A percentile compares a stretch with the other conserved stretches of the same genome.
Conservation (phyloP, 495 filamentous ascomycete species). For the Aspergillus nidulans region DNA sequence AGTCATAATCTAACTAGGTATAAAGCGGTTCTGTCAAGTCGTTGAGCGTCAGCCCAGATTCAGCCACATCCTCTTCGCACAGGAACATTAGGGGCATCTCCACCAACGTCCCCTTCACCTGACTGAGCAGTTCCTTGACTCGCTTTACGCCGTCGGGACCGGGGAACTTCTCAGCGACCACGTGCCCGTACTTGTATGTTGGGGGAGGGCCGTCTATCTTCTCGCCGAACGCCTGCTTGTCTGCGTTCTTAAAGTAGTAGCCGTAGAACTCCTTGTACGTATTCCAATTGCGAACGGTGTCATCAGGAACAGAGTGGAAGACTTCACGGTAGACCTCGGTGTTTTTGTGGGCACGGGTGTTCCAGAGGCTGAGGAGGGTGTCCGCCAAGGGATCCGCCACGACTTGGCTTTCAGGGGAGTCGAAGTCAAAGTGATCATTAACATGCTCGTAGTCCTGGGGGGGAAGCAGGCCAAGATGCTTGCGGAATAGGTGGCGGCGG, state of each 20-base stretch:
- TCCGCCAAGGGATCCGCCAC: constrained; percentile 72
- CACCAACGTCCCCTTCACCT: constrained; percentile 74
- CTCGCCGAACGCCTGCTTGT: constrained; percentile 40
- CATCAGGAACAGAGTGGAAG: constrained; percentile 86
- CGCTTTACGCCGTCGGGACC: constrained; percentile 59
- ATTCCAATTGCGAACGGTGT: constrained; percentile 74
- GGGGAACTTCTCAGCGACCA: constrained; percentile 74
- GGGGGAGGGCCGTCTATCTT: constrained; percentile 36
- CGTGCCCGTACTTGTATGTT: constrained; percentile 73
- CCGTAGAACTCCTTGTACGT: constrained; percentile 81
- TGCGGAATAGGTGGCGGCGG: constrained; percentile 80
- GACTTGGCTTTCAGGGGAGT: constrained; percentile 62
- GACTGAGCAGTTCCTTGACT: constrained; percentile 76
- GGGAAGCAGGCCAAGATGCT: constrained; percentile 81
- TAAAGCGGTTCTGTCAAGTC: constrained; percentile 78
- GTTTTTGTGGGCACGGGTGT: constrained; percentile 67
- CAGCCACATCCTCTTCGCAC: constrained; percentile 80
- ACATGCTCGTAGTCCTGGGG: constrained; percentile 62
- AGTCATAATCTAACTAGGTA: constrained; percentile 48
- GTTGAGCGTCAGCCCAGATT: constrained; percentile 77
- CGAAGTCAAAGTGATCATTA: constrained; percentile 79
- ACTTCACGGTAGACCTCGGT: constrained; percentile 80
- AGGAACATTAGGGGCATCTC: constrained; percentile 93
- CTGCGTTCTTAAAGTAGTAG: constrained; percentile 61
- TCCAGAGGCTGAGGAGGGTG: constrained; percentile 67